Base-by-base conservation (phyloP, 1,139 yeast genomes). In the Blastobotrys illinoisensis region DNA sequence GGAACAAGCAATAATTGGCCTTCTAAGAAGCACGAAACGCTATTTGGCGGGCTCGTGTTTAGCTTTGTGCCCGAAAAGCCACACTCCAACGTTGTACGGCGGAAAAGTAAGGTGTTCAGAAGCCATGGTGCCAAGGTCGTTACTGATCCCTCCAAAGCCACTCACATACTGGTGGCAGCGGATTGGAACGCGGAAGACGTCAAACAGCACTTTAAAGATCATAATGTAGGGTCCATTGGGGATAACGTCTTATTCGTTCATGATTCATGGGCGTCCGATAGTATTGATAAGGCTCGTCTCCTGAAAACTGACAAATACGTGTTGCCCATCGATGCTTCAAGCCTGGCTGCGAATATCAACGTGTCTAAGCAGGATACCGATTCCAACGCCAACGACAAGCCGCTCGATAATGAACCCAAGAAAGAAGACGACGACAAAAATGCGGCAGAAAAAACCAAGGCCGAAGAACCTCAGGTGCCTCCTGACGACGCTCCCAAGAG, bases 261-360 rank as follows among this genome's bases (percentile, higher is more conserved):
- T 16, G 74, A 72, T 26, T 57, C 55, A 1, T 76, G 79, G 79
- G 62, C 72, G 1, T 60, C 72, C 14, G 72, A 70, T 16, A 73
- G 76, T 49, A 67, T 75, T n/a, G 72, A 67, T 21, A 51, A 58
- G 16, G 54, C 56, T 4, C 53, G 47, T 44, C 43, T 71, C 14
- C 59, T 72, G 5, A 63, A 62, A 5, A 19, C 48, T 1, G 14
- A 11, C 18, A 23, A 45, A 9, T 54, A 51, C 45, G 47, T 5
- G 2, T 16, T 14, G 16, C 9, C 32, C 18, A 36, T 36, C 21
- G 48, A 16, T 7, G 21, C 14, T n/a, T 7, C 4, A 16, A 20
- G 7, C 3, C 3, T 32, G 3, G 14, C 18, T 13, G 32, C 13
- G 5, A 19, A 13, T 21, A 23, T 32, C 16, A 19, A 14, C 5